phyloP scores from a whole-genome alignment of 345 rosid species.

The Excoecaria cochinchinensis region DNA sequence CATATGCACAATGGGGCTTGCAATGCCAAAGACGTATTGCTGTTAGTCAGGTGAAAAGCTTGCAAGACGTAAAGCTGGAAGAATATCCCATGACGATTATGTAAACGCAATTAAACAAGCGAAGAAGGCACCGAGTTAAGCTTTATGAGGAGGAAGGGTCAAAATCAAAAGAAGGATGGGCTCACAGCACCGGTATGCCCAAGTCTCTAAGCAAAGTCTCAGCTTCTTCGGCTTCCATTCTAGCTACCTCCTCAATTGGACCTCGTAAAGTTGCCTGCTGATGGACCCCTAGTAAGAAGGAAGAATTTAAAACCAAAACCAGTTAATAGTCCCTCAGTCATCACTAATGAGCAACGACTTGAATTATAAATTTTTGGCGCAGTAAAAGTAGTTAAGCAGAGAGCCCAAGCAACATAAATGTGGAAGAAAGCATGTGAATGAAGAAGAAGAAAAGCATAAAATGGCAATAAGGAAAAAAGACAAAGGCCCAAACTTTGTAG shows the following conservation, averaged over 20 bases:
- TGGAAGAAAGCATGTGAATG: no score
- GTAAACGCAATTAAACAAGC: not conserved
- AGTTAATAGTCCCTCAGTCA: not conserved
- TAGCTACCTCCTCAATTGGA: constrained; percentile 91
- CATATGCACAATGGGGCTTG: not conserved
- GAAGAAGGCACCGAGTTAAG: not conserved
- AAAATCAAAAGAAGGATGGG: constrained; percentile 19
- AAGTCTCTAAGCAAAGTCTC: constrained; percentile 61
- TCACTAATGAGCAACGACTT: not conserved
- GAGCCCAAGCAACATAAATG: no score
- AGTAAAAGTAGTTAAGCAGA: no score
- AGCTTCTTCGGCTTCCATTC: constrained; percentile 69
- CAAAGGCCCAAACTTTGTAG: not conserved
- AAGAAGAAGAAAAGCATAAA: not conserved
- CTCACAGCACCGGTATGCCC: constrained; percentile 67
- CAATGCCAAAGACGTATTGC: not conserved
- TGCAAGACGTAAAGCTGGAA: not conserved
- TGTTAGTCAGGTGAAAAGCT: constrained; percentile 1
- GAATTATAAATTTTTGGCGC: not conserved
- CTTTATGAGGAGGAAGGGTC: not conserved
- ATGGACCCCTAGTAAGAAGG: constrained; percentile 44
- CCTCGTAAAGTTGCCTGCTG: constrained; percentile 66
- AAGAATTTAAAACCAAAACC: not conserved
- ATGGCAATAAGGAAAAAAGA: not conserved
- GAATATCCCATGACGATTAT: not conserved